Evolutionary conservation across 1,139 yeast species (phyloP).

Genomic region (Geotrichum restrictum): DNA sequence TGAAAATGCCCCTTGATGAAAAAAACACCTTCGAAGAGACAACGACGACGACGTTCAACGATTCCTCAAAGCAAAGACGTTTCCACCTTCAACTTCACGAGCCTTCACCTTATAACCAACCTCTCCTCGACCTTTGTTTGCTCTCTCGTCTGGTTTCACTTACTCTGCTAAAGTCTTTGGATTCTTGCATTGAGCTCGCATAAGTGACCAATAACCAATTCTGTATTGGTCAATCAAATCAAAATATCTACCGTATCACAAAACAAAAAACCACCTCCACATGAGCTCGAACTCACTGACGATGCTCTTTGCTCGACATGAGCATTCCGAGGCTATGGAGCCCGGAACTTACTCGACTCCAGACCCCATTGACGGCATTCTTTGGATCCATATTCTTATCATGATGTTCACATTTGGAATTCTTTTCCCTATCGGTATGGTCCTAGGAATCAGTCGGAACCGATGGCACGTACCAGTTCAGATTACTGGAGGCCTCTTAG

Average conservation of each 20-base stretch:
- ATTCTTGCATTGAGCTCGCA: background rate
- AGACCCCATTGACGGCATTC: slow-evolving; percentile 25
- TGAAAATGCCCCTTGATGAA: too few species aligned
- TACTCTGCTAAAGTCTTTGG: background rate
- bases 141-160: background rate
- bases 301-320: slow-evolving; percentile 21
- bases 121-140: background rate
- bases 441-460: slow-evolving; percentile 40
- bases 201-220: slow-evolving; percentile 3
- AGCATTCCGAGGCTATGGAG: slow-evolving; percentile 19
- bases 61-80: too few species aligned
- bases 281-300: slow-evolving; percentile 8
- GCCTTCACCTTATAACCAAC: too few species aligned
- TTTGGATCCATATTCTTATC: slow-evolving; percentile 40
- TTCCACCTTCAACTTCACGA: too few species aligned
- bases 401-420: slow-evolving; percentile 42
- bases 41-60: background rate
- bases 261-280: background rate
- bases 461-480: slow-evolving; percentile 43
- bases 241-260: background rate
- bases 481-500: slow-evolving; percentile 36
- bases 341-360: slow-evolving; percentile 20
- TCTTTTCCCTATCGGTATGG: slow-evolving; percentile 42
- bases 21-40: too few species aligned
- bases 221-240: background rate